A percentile compares a stretch with the other conserved stretches of the same genome.
phyloP scores from a whole-genome alignment of 768 basidiomycete species.

The Leccinum olivaceopallidum region DNA sequence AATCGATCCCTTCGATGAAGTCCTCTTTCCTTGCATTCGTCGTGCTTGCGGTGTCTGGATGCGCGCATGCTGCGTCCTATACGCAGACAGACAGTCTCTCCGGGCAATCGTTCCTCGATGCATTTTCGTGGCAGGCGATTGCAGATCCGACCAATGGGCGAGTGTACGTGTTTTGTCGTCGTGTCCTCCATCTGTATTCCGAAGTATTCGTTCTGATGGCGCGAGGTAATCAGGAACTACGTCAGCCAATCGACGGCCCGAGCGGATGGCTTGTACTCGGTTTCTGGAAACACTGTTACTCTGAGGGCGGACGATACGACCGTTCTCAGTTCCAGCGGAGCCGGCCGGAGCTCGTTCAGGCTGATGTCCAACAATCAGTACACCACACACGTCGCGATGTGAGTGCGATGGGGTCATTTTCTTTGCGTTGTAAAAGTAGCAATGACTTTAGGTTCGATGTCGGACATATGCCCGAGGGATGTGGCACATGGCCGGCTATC shows the following conservation, averaged over 20 bases:
- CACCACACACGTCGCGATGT: conserved; percentile 36
- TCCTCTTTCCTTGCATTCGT: conserved; percentile 5
- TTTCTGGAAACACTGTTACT: conserved; percentile 41
- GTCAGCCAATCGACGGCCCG: conserved; percentile 49
- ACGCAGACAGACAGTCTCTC: conserved; percentile 42
- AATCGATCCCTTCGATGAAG: conserved; percentile 2
- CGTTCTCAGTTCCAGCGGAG: conserved; percentile 27
- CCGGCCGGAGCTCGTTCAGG: conserved; percentile 40
- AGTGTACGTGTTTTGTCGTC: conserved; percentile 22
- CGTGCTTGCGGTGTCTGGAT: conserved; percentile 8
- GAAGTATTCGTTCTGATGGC: not conserved
- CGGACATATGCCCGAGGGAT: conserved; percentile 38
- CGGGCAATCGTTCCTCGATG: conserved; percentile 51
- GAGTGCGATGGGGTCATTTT: conserved; percentile 1
- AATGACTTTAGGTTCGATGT: conserved; percentile 32
- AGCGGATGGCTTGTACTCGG: conserved; percentile 56
- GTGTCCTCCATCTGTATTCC: not conserved
- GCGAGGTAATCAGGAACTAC: conserved; percentile 37
- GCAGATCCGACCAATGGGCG: conserved; percentile 38
- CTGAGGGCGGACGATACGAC: conserved; percentile 36
- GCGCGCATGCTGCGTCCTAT: conserved; percentile 44
- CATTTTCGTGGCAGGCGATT: conserved; percentile 29
- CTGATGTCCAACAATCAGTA: conserved; percentile 33
- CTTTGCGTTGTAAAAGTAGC: not conserved
- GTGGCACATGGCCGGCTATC: conserved; percentile 40